Evolutionary conservation across 768 basidiomycete genomes (phyloP), one percentile per base, ranked within the genome.

Genomic region (Tulasnella sp.): DNA sequence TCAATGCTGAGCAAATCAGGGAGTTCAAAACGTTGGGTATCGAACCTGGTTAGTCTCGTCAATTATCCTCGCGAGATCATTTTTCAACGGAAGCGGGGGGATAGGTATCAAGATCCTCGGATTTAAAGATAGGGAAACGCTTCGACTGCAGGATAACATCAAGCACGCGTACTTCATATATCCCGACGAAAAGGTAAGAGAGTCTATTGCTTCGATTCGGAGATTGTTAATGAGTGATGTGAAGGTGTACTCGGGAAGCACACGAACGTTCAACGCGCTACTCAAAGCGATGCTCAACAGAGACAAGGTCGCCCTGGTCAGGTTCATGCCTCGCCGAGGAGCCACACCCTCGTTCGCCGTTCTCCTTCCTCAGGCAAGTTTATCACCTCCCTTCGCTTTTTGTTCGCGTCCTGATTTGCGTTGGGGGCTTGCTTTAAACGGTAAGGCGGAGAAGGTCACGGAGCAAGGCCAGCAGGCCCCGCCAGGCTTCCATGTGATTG

Each of bases 131-230:
- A 76, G 75, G 11, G 69, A 68, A 4, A 76, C 84, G 61, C 75
- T 98, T 1, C 70, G 71, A 1, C 86, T 93, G 62, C 86, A 92
- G 66, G 89, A 97, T 66, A 94, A 93, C 62, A 69, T 96, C 65
- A 94, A 90, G 65, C 92, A 97, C 69, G 83, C 92, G 0, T 69
- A 80, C 43, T 98, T 98, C 67, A 78, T 98, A 55, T 88, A 90
- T 67, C 96, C 96, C 0, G 83, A 93, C 64, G 96, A 99, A 67
- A 71, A 79, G 70, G 94, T 90, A 15, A 3, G 37, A 42, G 17
- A 12, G 17, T 19, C 12, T 27, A 17, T 6, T 12, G 14, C 11
- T 19, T 46, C 53, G 32, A 21, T 39, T 23, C n/a, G 4, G 14
- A 48, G 19, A 29, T 11, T 14, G 29, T 25, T 48, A 48, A 48